Base-by-base conservation (phyloP, 176 grass and related monocot genomes). In the Guadua angustifolia region DNA sequence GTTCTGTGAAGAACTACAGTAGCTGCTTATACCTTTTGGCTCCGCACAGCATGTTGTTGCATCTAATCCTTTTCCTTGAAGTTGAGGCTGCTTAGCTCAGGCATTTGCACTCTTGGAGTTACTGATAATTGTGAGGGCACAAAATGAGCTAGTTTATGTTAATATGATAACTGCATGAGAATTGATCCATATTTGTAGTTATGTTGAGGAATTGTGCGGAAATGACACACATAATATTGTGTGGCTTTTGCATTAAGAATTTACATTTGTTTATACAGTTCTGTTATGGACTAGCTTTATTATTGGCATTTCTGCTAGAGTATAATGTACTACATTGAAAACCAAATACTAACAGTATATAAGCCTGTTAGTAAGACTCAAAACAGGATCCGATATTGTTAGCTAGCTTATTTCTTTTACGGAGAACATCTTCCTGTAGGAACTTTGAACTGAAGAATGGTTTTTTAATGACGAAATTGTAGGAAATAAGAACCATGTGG, bases 271-370 rank as follows among this genome's bases (percentile, higher is more conserved):
- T 8, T 4, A 51, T 24, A 15, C 73, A 4, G 13, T 61, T 62
- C 56, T 74, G 1, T 16, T 39, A 5, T 38, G 50, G 43, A 52
- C 6, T 43, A 69, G 43, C 18, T 89, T 75, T 70, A 16, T 61
- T 81, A 35, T 80, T 70, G 9, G 4, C 24, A 56, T 40, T 77
- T 89, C 16, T 81, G 53, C 46, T 9, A 47, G 4, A 63, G 36
- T 57, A 21, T 68, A 58, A 19, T 9, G 10, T 58, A 56, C 6
- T 57, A 21, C 52, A 71, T 33, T 46, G 40, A 4, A 16, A 72
- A 36, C 50, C 53, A 69, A 70, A 8, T 71, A 44, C 3, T 58
- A 24, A 29, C 44, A 69, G 52, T 53, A 69, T 50, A 35, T 70
- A 62, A 81, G 53, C 38, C 76, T 44, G 66, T 53, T 66, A 79